A percentile compares a stretch with the other conserved stretches of the same genome.
These are phyloP conservation scores for Diutina sp. DNA, from an alignment of 1,139 yeast genomes.

Conservation along the genomic window DNA sequence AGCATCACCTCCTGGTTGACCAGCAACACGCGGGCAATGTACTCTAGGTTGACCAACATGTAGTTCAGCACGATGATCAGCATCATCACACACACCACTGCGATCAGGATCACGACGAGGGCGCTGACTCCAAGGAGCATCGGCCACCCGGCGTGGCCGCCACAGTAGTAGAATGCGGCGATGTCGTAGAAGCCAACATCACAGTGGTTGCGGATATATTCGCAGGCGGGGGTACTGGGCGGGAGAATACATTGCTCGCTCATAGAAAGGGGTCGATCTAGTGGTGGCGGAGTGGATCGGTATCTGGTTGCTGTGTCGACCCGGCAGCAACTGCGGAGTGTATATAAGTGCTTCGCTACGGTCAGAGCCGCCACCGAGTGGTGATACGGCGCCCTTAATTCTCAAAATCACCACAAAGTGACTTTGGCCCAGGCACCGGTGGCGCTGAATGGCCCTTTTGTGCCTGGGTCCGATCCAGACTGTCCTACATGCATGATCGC, in stretches of 20 bases:
- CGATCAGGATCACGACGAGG: constrained; percentile 10
- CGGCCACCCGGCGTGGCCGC: background rate
- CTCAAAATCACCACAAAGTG: background rate
- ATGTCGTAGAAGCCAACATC: constrained; percentile 14
- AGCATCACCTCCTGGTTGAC: constrained; percentile 22
- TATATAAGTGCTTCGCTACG: background rate
- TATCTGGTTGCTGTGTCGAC: background rate
- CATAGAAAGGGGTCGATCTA: background rate
- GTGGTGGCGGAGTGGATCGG: background rate
- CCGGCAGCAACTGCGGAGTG: background rate
- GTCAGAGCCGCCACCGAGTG: too few relatives aligned
- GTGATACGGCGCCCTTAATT: background rate
- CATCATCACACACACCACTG: constrained; percentile 13
- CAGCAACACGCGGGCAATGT: constrained; percentile 14
- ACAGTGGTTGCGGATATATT: constrained; percentile 12
- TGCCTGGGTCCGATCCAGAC: background rate
- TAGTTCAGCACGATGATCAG: constrained; percentile 26
- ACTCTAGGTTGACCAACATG: constrained; percentile 19
- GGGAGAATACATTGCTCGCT: constrained; percentile 1
- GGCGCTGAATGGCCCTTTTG: too few relatives aligned
- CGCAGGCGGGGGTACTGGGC: constrained; percentile 8
- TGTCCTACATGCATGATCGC: background rate
- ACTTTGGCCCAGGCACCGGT: too few relatives aligned
- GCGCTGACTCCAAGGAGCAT: constrained; percentile 7
- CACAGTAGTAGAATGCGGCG: constrained; percentile 17